phyloP scores from a whole-genome alignment of 352 stramenopile species.

The Blastocystis hominis region DNA sequence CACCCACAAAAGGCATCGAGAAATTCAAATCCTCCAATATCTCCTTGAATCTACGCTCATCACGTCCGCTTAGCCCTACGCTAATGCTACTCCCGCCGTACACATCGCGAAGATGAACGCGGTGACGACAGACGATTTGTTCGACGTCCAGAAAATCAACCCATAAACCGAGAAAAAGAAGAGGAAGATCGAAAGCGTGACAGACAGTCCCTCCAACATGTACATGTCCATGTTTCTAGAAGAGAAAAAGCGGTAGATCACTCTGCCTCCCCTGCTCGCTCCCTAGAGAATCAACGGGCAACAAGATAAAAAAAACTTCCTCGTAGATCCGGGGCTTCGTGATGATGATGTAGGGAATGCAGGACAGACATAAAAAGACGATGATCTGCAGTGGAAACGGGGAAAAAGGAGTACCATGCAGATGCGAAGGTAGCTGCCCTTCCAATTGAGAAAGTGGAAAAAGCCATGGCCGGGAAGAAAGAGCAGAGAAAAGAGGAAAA shows the following conservation, averaged over 20 bases:
- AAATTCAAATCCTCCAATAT: not conserved
- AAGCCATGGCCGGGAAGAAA: constrained; percentile 15
- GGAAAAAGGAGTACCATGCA: not conserved
- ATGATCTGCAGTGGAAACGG: not conserved
- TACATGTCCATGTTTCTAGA: not conserved
- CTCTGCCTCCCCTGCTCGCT: not conserved
- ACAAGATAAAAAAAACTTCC: not conserved
- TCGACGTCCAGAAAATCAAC: not conserved
- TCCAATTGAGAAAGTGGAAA: not conserved
- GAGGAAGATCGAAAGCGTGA: not conserved
- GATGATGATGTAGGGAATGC: constrained; percentile 38
- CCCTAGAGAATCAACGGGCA: not conserved
- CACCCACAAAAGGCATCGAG: not conserved
- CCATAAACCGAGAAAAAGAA: not conserved
- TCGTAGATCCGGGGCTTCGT: not conserved
- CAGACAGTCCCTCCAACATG: not conserved
- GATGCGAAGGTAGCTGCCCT: not conserved
- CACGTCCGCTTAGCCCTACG: not conserved
- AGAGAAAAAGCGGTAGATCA: constrained; percentile 7
- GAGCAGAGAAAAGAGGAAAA: constrained; percentile 22
- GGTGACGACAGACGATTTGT: not conserved
- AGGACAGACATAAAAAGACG: constrained; percentile 34
- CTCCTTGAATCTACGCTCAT: not conserved
- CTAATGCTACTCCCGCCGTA: not conserved
- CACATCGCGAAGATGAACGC: not conserved